Conservation (phyloP, 345 rosid genomes). For the Eutrema yunnanense region DNA sequence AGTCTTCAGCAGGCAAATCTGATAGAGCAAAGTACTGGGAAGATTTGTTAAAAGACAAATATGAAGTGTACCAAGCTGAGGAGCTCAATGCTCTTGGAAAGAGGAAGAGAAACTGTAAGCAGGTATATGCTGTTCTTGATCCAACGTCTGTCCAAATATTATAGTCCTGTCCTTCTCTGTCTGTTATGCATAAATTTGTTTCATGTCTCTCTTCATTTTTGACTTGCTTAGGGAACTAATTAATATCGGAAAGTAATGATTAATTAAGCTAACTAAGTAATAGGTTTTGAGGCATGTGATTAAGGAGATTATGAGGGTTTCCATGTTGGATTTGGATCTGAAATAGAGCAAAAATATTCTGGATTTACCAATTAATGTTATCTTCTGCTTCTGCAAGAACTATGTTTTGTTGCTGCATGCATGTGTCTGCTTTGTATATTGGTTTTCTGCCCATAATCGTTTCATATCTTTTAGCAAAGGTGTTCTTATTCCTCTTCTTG, state of each 20-base stretch:
- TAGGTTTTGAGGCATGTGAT: too few species aligned
- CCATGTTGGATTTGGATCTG: too few species aligned
- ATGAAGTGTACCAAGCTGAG: constrained; percentile 60
- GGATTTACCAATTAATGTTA: too few species aligned
- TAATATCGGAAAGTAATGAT: too few species aligned
- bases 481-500: constrained; percentile 8
- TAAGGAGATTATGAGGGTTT: too few species aligned
- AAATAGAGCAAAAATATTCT: too few species aligned
- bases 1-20: constrained; percentile 33
- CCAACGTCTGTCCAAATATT: not conserved
- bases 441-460: not conserved
- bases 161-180: not conserved
- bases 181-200: not conserved
- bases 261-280: too few species aligned
- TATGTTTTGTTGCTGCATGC: not conserved
- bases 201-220: not conserved
- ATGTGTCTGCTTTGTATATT: not conserved
- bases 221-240: not conserved
- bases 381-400: not conserved
- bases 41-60: constrained; percentile 54
- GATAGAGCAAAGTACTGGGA: constrained; percentile 66
- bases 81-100: constrained; percentile 73
- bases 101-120: constrained; percentile 77
- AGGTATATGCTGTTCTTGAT: constrained; percentile 45
- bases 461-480: not conserved